These are phyloP conservation scores for Pelargonium nanum DNA, from an alignment of 345 rosid species.

Conservation along the genomic window DNA sequence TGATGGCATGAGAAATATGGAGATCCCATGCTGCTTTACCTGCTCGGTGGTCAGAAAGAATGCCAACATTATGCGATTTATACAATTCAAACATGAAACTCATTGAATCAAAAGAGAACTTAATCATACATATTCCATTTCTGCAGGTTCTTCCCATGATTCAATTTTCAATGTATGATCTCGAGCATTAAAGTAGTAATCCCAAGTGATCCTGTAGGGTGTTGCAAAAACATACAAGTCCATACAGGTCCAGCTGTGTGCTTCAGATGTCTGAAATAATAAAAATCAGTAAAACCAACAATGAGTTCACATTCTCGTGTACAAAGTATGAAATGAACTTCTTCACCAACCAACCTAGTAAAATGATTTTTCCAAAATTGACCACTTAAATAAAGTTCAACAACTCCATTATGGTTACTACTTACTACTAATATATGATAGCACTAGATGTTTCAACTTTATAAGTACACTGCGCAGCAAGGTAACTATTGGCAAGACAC, in stretches of 20 bases:
- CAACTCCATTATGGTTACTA: not conserved
- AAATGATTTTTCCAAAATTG: not conserved
- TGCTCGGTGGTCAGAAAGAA: constrained; percentile 22
- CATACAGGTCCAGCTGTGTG: constrained; percentile 96
- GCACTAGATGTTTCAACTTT: not conserved
- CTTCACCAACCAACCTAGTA: not conserved
- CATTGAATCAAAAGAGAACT: constrained; percentile 4
- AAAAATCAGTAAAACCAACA: not conserved
- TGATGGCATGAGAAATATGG: constrained; percentile 95
- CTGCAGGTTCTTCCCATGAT: constrained; percentile 86
- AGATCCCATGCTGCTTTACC: constrained; percentile 91
- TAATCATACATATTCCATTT: constrained; percentile 72
- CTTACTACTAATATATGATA: not conserved
- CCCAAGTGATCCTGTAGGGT: constrained; percentile 93
- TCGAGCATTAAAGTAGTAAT: constrained; percentile 75
- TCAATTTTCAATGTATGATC: constrained; percentile 75
- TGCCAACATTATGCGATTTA: constrained; percentile 6
- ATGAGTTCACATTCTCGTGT: not conserved
- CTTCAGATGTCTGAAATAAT: constrained; percentile 56
- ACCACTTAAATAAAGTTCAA: not conserved
- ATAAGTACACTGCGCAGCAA: no score
- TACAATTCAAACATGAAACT: not conserved
- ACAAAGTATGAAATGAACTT: not conserved
- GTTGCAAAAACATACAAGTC: constrained; percentile 96
- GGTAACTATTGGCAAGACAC: not conserved